Conservation (phyloP, 2,329 filamentous ascomycete species). For the Colletotrichum graminicola region DNA sequence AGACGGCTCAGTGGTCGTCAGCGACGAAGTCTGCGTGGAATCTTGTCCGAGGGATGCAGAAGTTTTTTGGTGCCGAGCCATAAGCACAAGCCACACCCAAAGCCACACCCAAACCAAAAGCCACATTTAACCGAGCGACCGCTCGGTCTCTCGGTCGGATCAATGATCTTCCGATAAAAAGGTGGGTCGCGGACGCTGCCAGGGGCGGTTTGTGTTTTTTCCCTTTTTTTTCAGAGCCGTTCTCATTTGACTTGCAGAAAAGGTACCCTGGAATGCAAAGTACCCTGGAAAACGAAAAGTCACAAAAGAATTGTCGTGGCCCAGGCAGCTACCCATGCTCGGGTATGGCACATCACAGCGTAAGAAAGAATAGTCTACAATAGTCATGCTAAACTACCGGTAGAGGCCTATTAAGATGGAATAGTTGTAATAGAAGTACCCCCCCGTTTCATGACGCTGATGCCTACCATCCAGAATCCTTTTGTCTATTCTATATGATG, state of each 20-base stretch:
- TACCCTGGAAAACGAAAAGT: neutral
- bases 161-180: neutral
- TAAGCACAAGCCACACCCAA: neutral
- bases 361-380: no score
- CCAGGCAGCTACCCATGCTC: no score
- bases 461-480: neutral
- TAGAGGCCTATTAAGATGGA: no score
- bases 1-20: neutral
- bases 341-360: no score
- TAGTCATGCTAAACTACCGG: no score
- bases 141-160: no score
- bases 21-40: slow-evolving; percentile 1
- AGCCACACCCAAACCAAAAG: neutral
- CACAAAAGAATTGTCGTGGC: neutral
- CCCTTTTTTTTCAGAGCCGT: no score
- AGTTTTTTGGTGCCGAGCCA: slow-evolving; percentile 3
- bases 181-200: no score
- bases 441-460: neutral
- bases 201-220: no score
- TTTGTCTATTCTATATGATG: neutral
- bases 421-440: no score
- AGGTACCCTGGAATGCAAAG: neutral
- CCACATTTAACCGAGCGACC: no score
- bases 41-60: neutral
- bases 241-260: no score